Conservation (phyloP, 75 land plant genomes). For the Selaginella moellendorffii region DNA sequence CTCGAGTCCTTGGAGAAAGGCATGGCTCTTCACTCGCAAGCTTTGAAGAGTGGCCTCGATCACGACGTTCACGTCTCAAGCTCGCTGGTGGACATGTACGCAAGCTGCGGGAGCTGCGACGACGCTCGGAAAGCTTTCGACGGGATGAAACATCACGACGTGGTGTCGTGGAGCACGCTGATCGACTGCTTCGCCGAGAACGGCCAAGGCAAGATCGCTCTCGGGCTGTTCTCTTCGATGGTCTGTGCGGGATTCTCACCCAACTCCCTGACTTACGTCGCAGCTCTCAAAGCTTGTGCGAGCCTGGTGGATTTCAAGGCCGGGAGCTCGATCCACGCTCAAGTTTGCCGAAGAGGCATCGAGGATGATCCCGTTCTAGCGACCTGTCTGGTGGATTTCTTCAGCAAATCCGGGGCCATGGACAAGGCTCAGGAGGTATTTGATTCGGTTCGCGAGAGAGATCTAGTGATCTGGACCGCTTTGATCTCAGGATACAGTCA, state of each 20-base stretch:
- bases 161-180: conserved; percentile 55
- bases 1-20: no score
- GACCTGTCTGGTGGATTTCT: no score
- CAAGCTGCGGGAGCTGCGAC: conserved; percentile 1
- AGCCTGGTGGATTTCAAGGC: no score
- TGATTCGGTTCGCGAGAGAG: no score
- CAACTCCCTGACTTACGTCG: conserved; percentile 23
- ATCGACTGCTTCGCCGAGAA: conserved; percentile 51
- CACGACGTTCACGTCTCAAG: conserved; percentile 12
- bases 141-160: conserved; percentile 29
- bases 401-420: no score
- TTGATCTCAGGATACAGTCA: no score
- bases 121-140: conserved; percentile 27
- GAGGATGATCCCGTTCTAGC: no score
- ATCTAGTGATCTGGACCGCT: no score
- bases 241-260: conserved; percentile 13
- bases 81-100: conserved; percentile 26
- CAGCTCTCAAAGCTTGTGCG: no score
- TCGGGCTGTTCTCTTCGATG: conserved; percentile 34
- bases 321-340: no score
- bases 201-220: conserved; percentile 36
- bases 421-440: no score
- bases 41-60: conserved; percentile 12
- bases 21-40: conserved; percentile 19
- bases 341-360: no score